A percentile compares a stretch with the other conserved stretches of the same genome.
Conservation (phyloP, 2,329 filamentous ascomycete genomes). For the Pseudodiploospora longispora region DNA sequence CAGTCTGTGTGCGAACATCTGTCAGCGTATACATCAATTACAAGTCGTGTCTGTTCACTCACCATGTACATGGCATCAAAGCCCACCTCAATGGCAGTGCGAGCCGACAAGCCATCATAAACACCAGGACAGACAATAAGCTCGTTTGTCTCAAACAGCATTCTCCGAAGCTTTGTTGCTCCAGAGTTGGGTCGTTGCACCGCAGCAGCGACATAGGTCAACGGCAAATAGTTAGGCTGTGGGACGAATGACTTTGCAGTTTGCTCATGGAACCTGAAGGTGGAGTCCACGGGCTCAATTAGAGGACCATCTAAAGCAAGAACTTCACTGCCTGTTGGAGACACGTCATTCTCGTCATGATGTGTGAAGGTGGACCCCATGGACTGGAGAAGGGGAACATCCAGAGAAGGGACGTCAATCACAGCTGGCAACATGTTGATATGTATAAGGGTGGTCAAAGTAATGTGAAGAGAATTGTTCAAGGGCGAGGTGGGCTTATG, state of each 20-base stretch:
- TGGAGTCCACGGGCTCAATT: no score
- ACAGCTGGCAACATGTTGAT: conserved; percentile 7
- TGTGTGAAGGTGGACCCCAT: conserved; percentile 1
- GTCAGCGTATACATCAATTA: not conserved
- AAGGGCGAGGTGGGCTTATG: not conserved
- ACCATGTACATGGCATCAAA: conserved; percentile 64
- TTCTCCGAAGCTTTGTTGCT: conserved; percentile 30
- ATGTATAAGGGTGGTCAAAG: no score
- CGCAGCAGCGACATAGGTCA: no score
- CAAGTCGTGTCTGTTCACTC: conserved; percentile 11
- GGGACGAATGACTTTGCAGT: no score
- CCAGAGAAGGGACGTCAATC: conserved; percentile 5
- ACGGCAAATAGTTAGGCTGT: no score
- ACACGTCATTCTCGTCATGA: no score
- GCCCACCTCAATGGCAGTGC: conserved; percentile 52
- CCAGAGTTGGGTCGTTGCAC: conserved; percentile 9
- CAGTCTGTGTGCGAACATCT: conserved; percentile 36
- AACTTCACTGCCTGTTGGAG: no score
- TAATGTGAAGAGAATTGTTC: not conserved
- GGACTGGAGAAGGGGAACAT: conserved; percentile 4
- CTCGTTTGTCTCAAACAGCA: conserved; percentile 30
- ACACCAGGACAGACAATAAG: conserved; percentile 56
- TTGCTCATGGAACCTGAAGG: no score
- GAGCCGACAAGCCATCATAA: conserved; percentile 59
- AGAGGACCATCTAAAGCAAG: no score